Evolutionary conservation across 73 alveolate species (phyloP).

Genomic region (Paramecium primaurelia): DNA sequence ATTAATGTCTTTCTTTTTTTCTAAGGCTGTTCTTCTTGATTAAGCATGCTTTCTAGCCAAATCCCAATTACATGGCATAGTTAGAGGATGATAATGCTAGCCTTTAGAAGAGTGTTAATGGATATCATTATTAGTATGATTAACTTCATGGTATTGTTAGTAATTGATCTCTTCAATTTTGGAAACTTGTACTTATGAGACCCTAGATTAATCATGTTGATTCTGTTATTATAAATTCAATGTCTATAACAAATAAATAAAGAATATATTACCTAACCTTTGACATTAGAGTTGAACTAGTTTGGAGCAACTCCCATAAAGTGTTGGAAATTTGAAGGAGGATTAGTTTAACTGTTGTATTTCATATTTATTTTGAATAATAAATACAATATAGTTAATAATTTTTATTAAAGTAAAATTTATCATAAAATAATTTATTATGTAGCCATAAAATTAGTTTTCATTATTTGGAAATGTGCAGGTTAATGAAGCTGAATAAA

Average conservation of each 20-base stretch:
- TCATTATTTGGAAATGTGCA: slow-evolving; percentile 5
- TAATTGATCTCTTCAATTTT: not conserved
- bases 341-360: not conserved
- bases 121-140: not conserved
- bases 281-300: not conserved
- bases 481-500: not conserved
- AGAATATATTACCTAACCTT: not conserved
- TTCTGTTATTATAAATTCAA: not conserved
- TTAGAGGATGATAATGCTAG: slow-evolving; percentile 29
- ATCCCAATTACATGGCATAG: slow-evolving; percentile 53
- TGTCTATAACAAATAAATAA: not conserved
- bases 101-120: not conserved
- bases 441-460: slow-evolving; percentile 43
- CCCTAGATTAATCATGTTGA: not conserved
- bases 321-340: not conserved
- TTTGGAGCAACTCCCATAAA: not conserved
- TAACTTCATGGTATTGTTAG: not conserved
- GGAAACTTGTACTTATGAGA: not conserved
- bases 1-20: not conserved
- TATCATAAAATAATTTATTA: slow-evolving; percentile 18
- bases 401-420: not conserved
- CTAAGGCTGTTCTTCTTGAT: slow-evolving; percentile 51
- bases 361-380: not conserved
- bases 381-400: not conserved
- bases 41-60: slow-evolving; percentile 53